Evolutionary conservation across 2,329 filamentous ascomycete species (phyloP), one percentile per base, ranked within the genome.

Genomic region (Beauveria bassiana): DNA sequence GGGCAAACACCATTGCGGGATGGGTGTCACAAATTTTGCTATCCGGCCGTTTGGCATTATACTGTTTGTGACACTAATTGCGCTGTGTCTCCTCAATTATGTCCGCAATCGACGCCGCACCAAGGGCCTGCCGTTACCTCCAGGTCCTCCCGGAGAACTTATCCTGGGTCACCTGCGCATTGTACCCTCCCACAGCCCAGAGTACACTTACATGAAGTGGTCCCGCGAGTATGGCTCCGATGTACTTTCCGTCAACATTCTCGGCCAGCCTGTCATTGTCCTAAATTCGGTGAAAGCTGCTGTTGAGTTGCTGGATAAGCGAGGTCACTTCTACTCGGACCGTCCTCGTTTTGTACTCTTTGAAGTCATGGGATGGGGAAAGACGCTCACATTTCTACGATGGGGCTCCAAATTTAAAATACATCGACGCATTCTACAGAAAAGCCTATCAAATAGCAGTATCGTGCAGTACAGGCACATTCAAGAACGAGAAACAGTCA

Each of bases 171-270:
- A 78, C 56, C 65, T 73, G 6, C 74, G 76, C 3, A 71, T 82
- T 59, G 72, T 78, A 12, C 79, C 73, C 0, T 66, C 67, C 3
- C 65, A 70, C 56, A 70, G 69, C 50, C 70, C 72, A 3, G 71
- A 72, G 38, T 68, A 69, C 51, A 66, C 66, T 5, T 74, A 72
- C 59, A 69, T 70, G 62, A 61, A 62, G 45, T 71, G 69, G 69
- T 69, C 68, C 1, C 62, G 67, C 14, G 62, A 72, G 88, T 73
- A 89, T 89, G 71, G 85, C 1, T 72, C 71, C 24, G 70, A 72
- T 40, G 63, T 72, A 2, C 49, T 72, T 2, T 77, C 65, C 62
- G 72, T 65, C 71, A 73, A 64, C 62, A 71, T 70, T 20, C 64
- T 74, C 7, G 72, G 71, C 20, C 70, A 74, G 38, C 61, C 68